Evolutionary conservation across 108 stramenopile genomes (phyloP).

Genomic region (Conticribra guillardii): DNA sequence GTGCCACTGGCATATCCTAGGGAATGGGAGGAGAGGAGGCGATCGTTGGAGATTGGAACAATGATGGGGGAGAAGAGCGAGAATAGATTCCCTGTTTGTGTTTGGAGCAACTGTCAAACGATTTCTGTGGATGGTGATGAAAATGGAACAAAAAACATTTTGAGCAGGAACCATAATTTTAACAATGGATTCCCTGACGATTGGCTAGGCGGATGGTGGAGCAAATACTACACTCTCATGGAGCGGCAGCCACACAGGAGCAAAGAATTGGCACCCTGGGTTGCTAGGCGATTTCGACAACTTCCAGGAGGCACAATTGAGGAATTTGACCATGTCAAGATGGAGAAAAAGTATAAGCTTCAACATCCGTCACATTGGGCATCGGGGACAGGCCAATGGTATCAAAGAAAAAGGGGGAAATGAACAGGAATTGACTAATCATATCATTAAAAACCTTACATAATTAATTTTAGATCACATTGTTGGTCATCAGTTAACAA

Average conservation of each 20-base stretch:
- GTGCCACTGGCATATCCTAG: slow-evolving; percentile 49
- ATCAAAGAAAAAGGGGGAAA: slow-evolving; percentile 1
- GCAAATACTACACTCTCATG: slow-evolving; percentile 46
- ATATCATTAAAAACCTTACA: no score
- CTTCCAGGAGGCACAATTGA: slow-evolving; percentile 21
- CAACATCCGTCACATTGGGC: slow-evolving; percentile 19
- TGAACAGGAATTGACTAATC: no score
- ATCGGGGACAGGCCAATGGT: not conserved
- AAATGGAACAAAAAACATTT: no score
- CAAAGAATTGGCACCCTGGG: slow-evolving; percentile 47
- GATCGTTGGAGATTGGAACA: slow-evolving; percentile 45
- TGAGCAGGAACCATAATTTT: no score
- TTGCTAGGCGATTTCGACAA: slow-evolving; percentile 34
- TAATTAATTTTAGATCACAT: no score
- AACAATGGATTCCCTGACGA: slow-evolving; percentile 27
- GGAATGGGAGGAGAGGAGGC: slow-evolving; percentile 46
- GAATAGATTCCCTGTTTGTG: slow-evolving; percentile 41
- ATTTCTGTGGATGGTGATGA: no score
- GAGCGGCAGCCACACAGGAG: slow-evolving; percentile 34
- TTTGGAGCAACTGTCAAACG: no score
- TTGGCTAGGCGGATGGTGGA: slow-evolving; percentile 52
- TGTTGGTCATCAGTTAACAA: no score
- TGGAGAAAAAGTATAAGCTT: slow-evolving; percentile 19
- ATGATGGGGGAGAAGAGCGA: slow-evolving; percentile 32
- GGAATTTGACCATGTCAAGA: slow-evolving; percentile 35